These are phyloP conservation scores for Kalmusia sp. DNA, from an alignment of 2,329 filamentous ascomycete species.

Conservation along the genomic window DNA sequence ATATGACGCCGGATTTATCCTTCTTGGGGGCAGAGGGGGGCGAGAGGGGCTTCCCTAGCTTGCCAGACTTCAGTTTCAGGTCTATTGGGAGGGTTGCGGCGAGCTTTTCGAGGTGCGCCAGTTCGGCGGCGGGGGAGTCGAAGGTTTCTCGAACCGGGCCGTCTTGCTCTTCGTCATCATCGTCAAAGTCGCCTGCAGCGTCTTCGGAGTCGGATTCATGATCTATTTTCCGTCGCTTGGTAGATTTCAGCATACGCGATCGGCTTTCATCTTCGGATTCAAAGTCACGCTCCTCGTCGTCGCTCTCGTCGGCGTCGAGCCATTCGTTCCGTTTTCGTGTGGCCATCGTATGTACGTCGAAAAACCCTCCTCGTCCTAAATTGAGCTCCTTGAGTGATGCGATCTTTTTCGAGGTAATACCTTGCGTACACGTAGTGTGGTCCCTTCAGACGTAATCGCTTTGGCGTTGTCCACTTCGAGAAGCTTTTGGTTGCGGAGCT, in stretches of 20 bases:
- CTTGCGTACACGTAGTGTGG: too few species aligned
- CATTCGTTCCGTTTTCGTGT: conserved; percentile 76
- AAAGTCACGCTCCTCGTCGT: conserved; percentile 60
- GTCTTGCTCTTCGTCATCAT: conserved; percentile 25
- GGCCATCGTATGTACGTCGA: conserved; percentile 59
- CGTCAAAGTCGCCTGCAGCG: conserved; percentile 34
- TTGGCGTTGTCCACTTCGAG: background rate
- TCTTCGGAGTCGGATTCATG: conserved; percentile 44
- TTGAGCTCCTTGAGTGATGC: too few species aligned
- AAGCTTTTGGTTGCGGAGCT: conserved; percentile 7
- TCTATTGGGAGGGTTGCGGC: conserved; percentile 36
- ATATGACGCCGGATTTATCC: conserved; percentile 81
- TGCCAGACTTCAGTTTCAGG: conserved; percentile 44
- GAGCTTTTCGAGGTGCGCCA: conserved; percentile 39
- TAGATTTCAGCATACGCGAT: conserved; percentile 60
- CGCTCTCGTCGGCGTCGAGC: conserved; percentile 60
- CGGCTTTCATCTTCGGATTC: conserved; percentile 74
- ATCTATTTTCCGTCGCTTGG: conserved; percentile 70
- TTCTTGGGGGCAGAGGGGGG: conserved; percentile 62
- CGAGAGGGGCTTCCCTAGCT: conserved; percentile 25
- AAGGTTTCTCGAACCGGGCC: conserved; percentile 32
- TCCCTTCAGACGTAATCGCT: background rate
- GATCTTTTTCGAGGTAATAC: too few species aligned
- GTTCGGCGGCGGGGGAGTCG: conserved; percentile 27
- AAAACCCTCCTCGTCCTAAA: too few species aligned